These are phyloP conservation scores for Fraxinus xanthoxyloides DNA, from an alignment of 305 asterid genomes.

Conservation along the genomic window DNA sequence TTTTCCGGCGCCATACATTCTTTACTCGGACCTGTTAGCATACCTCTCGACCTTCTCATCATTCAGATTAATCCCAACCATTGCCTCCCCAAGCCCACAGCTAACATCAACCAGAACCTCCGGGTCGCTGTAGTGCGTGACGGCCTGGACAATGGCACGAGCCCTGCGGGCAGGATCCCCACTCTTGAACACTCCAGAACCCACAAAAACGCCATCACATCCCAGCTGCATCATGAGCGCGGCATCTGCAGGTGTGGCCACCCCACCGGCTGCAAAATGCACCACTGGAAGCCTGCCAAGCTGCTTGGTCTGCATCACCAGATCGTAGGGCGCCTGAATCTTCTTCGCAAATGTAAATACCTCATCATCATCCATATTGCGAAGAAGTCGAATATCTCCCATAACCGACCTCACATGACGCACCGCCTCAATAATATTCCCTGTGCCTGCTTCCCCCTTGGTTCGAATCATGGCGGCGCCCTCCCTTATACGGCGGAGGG, in stretches of 20 bases:
- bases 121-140: slow-evolving; percentile 90
- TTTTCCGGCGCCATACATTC: neutral
- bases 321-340: slow-evolving; percentile 78
- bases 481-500: slow-evolving; percentile 83
- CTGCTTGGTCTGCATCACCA: slow-evolving; percentile 96
- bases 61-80: slow-evolving; percentile 92
- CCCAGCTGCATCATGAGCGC: slow-evolving; percentile 98
- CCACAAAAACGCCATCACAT: slow-evolving; percentile 96
- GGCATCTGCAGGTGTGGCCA: slow-evolving; percentile 98
- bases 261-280: slow-evolving; percentile 98
- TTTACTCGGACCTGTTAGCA: slow-evolving; percentile 76
- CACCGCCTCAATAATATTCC: slow-evolving; percentile 88
- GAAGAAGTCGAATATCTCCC: slow-evolving; percentile 85
- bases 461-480: slow-evolving; percentile 99
- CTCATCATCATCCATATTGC: slow-evolving; percentile 97
- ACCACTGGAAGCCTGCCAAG: slow-evolving; percentile 92
- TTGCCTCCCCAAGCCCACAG: slow-evolving; percentile 92
- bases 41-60: slow-evolving; percentile 92
- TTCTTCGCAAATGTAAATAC: slow-evolving; percentile 84
- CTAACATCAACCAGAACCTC: slow-evolving; percentile 79
- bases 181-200: slow-evolving; percentile 89
- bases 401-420: slow-evolving; percentile 89
- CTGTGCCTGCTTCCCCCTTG: slow-evolving; percentile 95
- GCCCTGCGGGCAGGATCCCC: slow-evolving; percentile 89
- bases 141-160: slow-evolving; percentile 96